Evolutionary conservation across 805 yeast genomes (phyloP).

Genomic region (Phaffomyces antillensis): DNA sequence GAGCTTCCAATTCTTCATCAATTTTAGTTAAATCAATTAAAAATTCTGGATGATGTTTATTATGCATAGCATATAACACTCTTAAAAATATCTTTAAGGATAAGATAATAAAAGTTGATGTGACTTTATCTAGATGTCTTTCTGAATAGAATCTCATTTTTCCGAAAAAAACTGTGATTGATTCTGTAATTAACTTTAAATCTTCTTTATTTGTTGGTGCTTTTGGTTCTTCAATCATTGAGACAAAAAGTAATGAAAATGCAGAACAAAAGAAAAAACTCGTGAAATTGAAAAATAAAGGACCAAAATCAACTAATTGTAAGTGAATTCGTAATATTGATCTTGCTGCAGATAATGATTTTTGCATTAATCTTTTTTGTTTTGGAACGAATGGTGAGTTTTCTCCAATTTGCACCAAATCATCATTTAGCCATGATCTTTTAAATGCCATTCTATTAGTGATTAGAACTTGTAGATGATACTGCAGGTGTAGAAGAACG

Average conservation of each 20-base stretch:
- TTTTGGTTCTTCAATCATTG: conserved; percentile 17
- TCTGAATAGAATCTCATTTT: conserved; percentile 1
- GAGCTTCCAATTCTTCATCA: conserved; percentile 7
- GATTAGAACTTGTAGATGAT: conserved; percentile 14
- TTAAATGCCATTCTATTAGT: conserved; percentile 23
- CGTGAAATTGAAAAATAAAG: conserved; percentile 10
- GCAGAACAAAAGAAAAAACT: conserved; percentile 18
- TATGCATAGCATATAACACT: conserved; percentile 16
- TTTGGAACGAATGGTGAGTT: conserved; percentile 5
- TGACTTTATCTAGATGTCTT: conserved; percentile 4
- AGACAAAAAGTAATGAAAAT: conserved; percentile 20
- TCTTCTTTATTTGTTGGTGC: conserved; percentile 10
- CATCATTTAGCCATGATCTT: conserved; percentile 20
- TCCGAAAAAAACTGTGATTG: conserved; percentile 5
- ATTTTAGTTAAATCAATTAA: conserved; percentile 5
- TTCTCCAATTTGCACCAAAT: conserved; percentile 6
- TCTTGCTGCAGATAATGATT: conserved; percentile 18
- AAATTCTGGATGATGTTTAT: conserved; percentile 4
- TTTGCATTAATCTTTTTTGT: conserved; percentile 14
- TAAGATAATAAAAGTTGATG: conserved; percentile 8
- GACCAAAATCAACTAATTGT: conserved; percentile 2
- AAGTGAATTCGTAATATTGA: conserved; percentile 8
- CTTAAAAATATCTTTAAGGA: conserved; percentile 16
- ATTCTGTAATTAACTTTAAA: conserved; percentile 8
- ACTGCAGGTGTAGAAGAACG: conserved; percentile 15